Base-by-base conservation (phyloP, 768 basidiomycete genomes). In the Plicaturopsis crispa region DNA sequence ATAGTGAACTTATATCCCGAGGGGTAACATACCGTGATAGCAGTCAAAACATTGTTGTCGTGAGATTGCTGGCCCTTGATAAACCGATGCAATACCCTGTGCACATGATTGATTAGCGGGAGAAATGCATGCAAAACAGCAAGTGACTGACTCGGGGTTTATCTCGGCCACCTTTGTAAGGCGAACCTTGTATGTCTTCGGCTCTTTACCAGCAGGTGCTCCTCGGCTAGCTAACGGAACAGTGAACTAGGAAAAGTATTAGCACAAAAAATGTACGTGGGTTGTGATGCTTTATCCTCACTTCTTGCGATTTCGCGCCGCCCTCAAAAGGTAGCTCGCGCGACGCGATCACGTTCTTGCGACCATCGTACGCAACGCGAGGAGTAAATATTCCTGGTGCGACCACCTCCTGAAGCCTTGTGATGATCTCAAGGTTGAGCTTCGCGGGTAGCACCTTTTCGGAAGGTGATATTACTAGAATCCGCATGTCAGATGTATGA, bases 341-440 rank as follows among this genome's bases (percentile, higher is more conserved):
- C 11, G 75, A 60, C 17, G 80, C 67, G 48, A 84, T 90, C 33
- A 79, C 55, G 44, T 88, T 89, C 57, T 87, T 89, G 30, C 83
- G 69, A 0, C 86, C 86, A 41, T 89, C 87, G 43, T 87, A 89
- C 2, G 75, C 85, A 13, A 69, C 80, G 11, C 69, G 74, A 7
- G 83, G 84, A 3, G 74, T 84, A 51, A 90, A 90, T 16, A 84
- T 62, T n/a, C 70, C 58, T 0, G 75, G 77, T 1, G 76, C 74
- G 4, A 72, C 65, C 1, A 61, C 53, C 4, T 61, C 63, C 53
- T 90, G 88, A 11, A 90, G 55, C 12, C 62, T 63, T 11, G 68
- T 66, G 34, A 90, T 78, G 7, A 90, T 59, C 11, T 81, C 76
- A 66, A 89, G 68, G 42, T 86, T 88, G 5, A 84, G 56, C 11